Conservation (phyloP, 2,329 filamentous ascomycete genomes). For the Alternaria novae-zelandiae region DNA sequence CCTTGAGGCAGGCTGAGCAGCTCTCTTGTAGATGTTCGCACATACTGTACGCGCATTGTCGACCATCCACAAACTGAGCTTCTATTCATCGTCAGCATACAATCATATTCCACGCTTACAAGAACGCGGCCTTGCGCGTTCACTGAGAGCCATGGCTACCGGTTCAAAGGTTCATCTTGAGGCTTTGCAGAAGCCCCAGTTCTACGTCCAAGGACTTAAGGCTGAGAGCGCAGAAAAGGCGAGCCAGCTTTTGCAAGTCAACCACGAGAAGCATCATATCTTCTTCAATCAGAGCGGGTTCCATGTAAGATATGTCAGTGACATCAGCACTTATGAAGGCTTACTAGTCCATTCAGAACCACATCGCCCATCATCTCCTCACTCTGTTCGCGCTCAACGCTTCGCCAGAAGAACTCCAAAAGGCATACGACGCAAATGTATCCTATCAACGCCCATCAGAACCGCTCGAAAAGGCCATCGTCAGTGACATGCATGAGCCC, state of each 20-base stretch:
- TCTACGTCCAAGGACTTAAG: conserved; percentile 54
- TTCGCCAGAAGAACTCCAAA: conserved; percentile 63
- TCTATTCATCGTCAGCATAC: background rate
- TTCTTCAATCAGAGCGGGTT: conserved; percentile 79
- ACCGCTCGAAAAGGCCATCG: conserved; percentile 56
- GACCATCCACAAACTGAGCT: background rate
- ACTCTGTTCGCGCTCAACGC: conserved; percentile 79
- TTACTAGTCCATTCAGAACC: conserved; percentile 56
- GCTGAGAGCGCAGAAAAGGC: conserved; percentile 67
- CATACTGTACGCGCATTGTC: background rate
- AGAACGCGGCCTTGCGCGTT: background rate
- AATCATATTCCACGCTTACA: background rate
- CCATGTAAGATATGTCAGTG: conserved; percentile 59
- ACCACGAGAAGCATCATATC: conserved; percentile 76
- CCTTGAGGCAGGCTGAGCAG: background rate
- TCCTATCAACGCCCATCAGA: conserved; percentile 68
- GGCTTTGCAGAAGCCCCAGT: conserved; percentile 53
- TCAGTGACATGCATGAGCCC: conserved; percentile 65
- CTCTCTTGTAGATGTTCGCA: background rate
- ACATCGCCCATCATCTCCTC: conserved; percentile 79
- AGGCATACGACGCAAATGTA: conserved; percentile 69
- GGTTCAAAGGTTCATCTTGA: conserved; percentile 51
- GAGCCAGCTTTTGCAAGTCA: conserved; percentile 75
- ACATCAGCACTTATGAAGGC: background rate
- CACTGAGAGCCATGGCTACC: conserved; percentile 37